Conservation (phyloP, 2,329 filamentous ascomycete species). For the Byssoonygena ceratinophila region DNA sequence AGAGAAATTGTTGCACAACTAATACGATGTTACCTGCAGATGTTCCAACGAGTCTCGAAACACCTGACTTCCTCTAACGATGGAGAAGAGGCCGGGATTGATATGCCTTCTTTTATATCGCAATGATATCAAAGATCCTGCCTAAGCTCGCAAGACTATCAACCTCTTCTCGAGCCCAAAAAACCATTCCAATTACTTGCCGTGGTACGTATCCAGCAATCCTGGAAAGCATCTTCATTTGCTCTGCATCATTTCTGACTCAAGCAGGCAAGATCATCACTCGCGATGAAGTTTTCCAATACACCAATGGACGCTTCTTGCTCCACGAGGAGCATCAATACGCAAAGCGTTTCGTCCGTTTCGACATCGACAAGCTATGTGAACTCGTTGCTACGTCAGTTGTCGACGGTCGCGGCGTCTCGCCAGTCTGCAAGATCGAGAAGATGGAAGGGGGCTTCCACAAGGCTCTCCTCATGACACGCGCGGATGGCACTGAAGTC, state of each 20-base stretch:
- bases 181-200: background rate
- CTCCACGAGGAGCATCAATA: conserved; percentile 21
- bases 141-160: no score
- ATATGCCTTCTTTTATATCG: background rate
- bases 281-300: conserved; percentile 20
- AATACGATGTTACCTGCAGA: no score
- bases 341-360: conserved; percentile 20
- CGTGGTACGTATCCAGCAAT: no score
- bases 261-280: conserved; percentile 19
- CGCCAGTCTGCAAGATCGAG: conserved; percentile 15
- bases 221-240: no score
- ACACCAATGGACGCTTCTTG: conserved; percentile 25
- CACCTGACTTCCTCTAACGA: no score
- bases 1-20: no score
- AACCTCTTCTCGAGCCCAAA: background rate
- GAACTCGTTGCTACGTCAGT: conserved; percentile 13
- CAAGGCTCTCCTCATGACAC: conserved; percentile 26
- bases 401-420: conserved; percentile 8
- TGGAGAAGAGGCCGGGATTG: no score
- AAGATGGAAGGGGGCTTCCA: conserved; percentile 27
- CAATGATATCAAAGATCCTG: background rate
- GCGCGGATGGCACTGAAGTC: conserved; percentile 22
- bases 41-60: no score
- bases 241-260: no score
- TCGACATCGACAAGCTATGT: conserved; percentile 21